Evolutionary conservation across 1,284 basidiomycete species (phyloP), one percentile per base, ranked within the genome.

Genomic region (Tilletiopsis washingtonensis): DNA sequence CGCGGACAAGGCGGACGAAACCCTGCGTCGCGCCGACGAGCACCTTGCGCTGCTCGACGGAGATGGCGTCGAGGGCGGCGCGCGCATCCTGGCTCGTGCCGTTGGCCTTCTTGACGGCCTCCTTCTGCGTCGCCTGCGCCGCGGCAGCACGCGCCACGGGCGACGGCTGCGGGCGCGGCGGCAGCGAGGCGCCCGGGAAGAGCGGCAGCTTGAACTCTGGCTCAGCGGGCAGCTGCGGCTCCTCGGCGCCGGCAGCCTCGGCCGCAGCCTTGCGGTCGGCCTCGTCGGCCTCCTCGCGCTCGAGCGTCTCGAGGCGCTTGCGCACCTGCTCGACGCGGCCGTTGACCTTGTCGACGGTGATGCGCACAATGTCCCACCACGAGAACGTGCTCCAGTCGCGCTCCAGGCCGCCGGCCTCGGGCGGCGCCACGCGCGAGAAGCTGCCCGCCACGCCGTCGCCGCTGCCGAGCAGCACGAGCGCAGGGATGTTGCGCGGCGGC

Each of bases 311-410:
- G 15, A 71, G 44, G n/a, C 70, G 45, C 9, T 56, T 57, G 21
- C 53, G 47, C 6, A 73, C 54, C 45, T 73, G 71, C 45, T 62
- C 63, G 14, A 73, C 71, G 3, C 71, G 59, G 2, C 69, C 71
- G 17, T 70, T 62, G 5, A 72, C 64, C 45, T 73, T 73, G 15
- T 73, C 66, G n/a, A 71, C 45, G 14, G 69, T 70, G 15, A 71
- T 46, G 5, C 55, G 43, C 19, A 72, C 37, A 29, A 73, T 27
- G 14, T 51, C 49, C 66, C 63, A 71, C 57, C 61, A 65, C 26
- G 62, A 57, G 43, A 67, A 67, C 3, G 57, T 56, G 40, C 48
- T 53, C 71, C 71, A 73, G 37, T 64, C 66, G 17, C 68, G 61
- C 15, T 34, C 25, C 25, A 24, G 26, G 15, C 24, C 49, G 0